Base-by-base conservation (phyloP, 2,329 filamentous ascomycete genomes). In the Onygenales sp. region DNA sequence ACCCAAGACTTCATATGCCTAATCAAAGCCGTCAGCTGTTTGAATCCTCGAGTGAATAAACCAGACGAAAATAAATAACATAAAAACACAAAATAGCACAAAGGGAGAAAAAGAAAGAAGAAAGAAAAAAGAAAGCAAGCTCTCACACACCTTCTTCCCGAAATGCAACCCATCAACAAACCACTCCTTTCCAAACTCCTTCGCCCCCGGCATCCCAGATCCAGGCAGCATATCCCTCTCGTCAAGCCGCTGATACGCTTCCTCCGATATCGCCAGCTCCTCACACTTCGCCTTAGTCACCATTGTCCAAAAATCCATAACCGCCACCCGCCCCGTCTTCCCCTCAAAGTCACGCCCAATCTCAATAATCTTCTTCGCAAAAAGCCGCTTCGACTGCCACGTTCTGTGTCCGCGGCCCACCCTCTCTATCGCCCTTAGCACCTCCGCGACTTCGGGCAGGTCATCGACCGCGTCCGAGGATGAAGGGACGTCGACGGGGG, bases 91-190 rank as follows among this genome's bases (percentile, higher is more conserved):
- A 3, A 32, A 50, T 5, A 27, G 11, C 41, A 2, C 14, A 10
- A 33, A 38, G 5, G 27, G 17, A 14, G 14, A 13, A 17, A 48
- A 11, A 48, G 17, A 9, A 5, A 39, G 6, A 47, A 14, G 36
- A 36, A n/a, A 14, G 5, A 14, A 21, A 43, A 35, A 39, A 35
- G 6, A 42, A 32, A 50, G 21, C 10, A 14, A 36, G 3, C 3
- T 27, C 21, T 27, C 21, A 50, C 56, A 45, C 39, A 58, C 60
- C 50, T 52, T 57, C 42, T 54, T 46, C 11, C 66, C 65, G 31
- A 72, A 58, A 62, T 71, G 69, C 58, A 73, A 56, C 4, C 67
- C 66, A 61, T 71, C 69, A 1, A 61, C 67, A 53, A 72, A 71
- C 56, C 64, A 70, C 2, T 64, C 65, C 3, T 59, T 54, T n/a